Base-by-base conservation (phyloP, 75 land plant species). In the Pinus tabuliformis region DNA sequence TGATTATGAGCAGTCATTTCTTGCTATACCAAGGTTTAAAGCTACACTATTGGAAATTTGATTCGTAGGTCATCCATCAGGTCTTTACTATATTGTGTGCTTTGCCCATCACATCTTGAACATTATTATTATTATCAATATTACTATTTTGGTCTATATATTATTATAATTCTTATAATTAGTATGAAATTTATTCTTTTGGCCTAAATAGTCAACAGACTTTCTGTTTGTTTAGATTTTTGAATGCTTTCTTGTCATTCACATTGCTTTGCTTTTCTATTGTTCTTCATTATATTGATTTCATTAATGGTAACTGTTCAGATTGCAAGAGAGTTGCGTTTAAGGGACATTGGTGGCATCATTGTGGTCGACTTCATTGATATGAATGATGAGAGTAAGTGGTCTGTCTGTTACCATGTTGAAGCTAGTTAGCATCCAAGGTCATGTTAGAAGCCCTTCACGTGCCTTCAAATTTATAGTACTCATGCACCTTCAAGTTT, bases 281-380 rank as follows among this genome's bases (percentile, higher is more conserved):
- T 14, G 15, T 62, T 59, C 6, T 59, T 20, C 9, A 59, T 14
- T 6, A 62, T 28, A 74, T 45, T 74, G 75, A 62, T 15, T 26
- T 24, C 4, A 62, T 24, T 28, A 62, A 28, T 62, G 64, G 33
- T 62, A 28, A 17, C 20, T 63, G 54, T 68, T 57, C 90, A 94
- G 97, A 97, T 97, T 83, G 99, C 98, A 59, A 79, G 87, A 64
- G 98, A 97, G 75, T 65, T 97, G 36, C 78, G 99, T 60, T 87
- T 97, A 28, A 90, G 99, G 63, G 99, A 97, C 73, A 95, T 97
- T 79, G 99, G 99, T 77, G 99, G 99, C 49, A 97, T 97, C 39
- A 97, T 97, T 65, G 98, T 97, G 11, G 95, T 97, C 11, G 99
- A 97, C 82, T 97, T 97, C 74, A 97, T 97, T 82, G 98, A 97